Percentiles rank a stretch among this genome's conserved stretches.
Conservation (phyloP, 345 rosid genomes). For the Arabis alpina region DNA sequence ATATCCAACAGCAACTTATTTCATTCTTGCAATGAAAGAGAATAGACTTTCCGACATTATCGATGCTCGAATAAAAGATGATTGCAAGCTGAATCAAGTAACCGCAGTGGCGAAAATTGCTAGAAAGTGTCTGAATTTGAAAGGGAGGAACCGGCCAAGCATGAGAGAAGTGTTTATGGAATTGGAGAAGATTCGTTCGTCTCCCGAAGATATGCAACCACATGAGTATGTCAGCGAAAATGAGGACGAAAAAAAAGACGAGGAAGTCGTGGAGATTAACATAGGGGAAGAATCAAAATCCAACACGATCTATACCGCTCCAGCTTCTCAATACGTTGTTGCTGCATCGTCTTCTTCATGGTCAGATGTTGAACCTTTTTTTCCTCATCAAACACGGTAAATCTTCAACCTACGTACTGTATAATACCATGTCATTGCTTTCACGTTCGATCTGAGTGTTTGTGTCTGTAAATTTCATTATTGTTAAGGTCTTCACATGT, state of each 20-base stretch:
- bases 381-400: background rate
- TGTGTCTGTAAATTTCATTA: no score
- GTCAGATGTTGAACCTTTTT: background rate
- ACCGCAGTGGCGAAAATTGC: slow-evolving; percentile 4
- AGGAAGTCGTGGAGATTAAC: background rate
- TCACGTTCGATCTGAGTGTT: no score
- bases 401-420: background rate
- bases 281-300: background rate
- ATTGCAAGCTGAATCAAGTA: background rate
- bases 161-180: slow-evolving; percentile 17
- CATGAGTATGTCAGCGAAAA: background rate
- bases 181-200: background rate
- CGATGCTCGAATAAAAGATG: slow-evolving; percentile 13
- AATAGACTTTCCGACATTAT: slow-evolving; percentile 10
- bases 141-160: slow-evolving; percentile 17
- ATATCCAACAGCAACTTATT: slow-evolving; percentile 25
- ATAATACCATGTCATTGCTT: no score
- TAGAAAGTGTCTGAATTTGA: slow-evolving; percentile 17
- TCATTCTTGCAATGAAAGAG: background rate
- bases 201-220: background rate
- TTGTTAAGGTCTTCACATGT: no score
- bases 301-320: background rate
- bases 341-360: no score
- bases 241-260: slow-evolving; percentile 8
- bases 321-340: slow-evolving; percentile 3